Evolutionary conservation across 2,329 filamentous ascomycete genomes (phyloP).

Genomic region (Sporothrix globosa): DNA sequence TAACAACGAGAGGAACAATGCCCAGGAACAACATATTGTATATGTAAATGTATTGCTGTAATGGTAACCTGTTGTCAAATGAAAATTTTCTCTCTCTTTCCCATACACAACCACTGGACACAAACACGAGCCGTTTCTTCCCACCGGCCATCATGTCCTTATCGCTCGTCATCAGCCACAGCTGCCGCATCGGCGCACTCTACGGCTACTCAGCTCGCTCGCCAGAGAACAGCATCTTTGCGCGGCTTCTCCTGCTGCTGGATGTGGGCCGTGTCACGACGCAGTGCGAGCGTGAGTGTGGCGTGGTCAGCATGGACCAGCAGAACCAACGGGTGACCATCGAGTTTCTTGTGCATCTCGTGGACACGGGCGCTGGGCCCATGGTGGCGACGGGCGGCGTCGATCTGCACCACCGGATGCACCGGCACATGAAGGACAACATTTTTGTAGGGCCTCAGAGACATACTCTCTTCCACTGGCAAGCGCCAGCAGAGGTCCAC

Average conservation of each 20-base stretch:
- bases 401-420: neutral
- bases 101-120: no score
- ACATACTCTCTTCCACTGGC: neutral
- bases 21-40: neutral
- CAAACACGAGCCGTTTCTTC: neutral
- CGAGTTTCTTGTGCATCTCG: constrained; percentile 9
- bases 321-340: constrained; percentile 7
- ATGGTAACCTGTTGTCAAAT: no score
- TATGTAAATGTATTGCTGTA: neutral
- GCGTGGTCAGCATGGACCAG: neutral
- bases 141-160: neutral
- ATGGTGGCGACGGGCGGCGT: neutral
- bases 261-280: neutral
- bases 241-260: neutral
- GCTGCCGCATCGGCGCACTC: neutral
- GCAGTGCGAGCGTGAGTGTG: neutral
- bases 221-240: neutral
- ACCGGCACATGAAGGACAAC: neutral
- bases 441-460: neutral
- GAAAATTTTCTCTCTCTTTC: neutral
- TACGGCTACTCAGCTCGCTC: neutral
- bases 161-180: neutral
- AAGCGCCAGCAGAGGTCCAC: neutral
- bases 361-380: neutral
- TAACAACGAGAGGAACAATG: neutral